A percentile compares a stretch with the other conserved stretches of the same genome.
These are phyloP conservation scores for Amylostereum areolatum DNA, from an alignment of 1,284 basidiomycete species.

Conservation along the genomic window DNA sequence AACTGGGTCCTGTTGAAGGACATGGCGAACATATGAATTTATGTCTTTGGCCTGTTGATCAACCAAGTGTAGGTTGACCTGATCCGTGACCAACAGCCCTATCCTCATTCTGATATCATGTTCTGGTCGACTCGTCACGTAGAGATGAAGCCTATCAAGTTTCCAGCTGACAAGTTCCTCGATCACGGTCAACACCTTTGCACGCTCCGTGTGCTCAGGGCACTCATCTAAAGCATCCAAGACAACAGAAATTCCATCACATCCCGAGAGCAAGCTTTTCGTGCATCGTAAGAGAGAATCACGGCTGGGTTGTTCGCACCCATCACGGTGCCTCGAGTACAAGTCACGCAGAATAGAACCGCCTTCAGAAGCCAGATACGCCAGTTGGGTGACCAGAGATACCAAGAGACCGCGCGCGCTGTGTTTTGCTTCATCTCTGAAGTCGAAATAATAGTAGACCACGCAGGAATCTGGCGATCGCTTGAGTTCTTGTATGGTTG, in stretches of 20 bases:
- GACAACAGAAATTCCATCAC: neutral
- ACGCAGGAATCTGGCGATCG: neutral
- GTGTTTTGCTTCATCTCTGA: slow-evolving; percentile 2
- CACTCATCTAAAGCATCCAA: slow-evolving; percentile 3
- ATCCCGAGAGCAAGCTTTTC: neutral
- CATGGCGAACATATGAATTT: neutral
- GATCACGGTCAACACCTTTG: neutral
- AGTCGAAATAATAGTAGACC: slow-evolving; percentile 3
- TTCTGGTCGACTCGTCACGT: neutral
- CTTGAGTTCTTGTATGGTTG: neutral
- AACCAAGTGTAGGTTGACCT: neutral
- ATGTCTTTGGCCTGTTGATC: slow-evolving; percentile 2
- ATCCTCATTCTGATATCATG: no score
- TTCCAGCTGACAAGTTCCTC: neutral
- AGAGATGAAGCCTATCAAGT: neutral
- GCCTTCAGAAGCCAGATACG: neutral
- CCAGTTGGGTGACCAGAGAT: slow-evolving; percentile 1
- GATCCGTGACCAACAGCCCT: neutral
- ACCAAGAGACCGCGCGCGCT: neutral
- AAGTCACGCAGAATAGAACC: neutral
- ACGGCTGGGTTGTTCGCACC: neutral
- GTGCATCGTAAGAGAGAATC: neutral
- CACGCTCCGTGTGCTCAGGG: neutral
- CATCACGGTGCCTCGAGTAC: neutral
- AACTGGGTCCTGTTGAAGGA: neutral